Percentiles rank a stretch among this genome's conserved stretches.
These are phyloP conservation scores for Diaporthe ilicicola DNA, from an alignment of 2,329 filamentous ascomycete genomes.

Conservation along the genomic window DNA sequence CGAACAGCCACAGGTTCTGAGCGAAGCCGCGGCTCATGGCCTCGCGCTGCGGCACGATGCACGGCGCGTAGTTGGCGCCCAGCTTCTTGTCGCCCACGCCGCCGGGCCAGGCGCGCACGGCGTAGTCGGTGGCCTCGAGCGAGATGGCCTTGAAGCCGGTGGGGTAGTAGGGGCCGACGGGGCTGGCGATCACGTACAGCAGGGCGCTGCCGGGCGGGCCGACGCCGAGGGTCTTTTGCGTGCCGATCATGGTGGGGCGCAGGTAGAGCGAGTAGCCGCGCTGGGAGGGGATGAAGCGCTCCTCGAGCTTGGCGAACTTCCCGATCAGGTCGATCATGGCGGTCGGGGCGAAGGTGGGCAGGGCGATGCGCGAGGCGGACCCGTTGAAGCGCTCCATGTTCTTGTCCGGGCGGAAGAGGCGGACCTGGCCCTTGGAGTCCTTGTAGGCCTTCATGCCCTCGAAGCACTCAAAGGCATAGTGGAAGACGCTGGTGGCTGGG, in stretches of 20 bases:
- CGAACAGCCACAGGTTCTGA: slow-evolving; percentile 98
- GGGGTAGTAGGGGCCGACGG: slow-evolving; percentile 97
- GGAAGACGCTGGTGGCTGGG: slow-evolving; percentile 95
- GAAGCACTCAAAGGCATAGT: slow-evolving; percentile 98
- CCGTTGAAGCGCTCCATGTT: slow-evolving; percentile 97
- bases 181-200: slow-evolving; percentile 93
- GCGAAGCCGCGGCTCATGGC: slow-evolving; percentile 93
- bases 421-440: slow-evolving; percentile 78
- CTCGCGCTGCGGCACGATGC: slow-evolving; percentile 94
- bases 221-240: slow-evolving; percentile 92
- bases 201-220: slow-evolving; percentile 91
- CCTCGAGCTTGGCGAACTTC: slow-evolving; percentile 80
- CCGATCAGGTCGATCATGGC: slow-evolving; percentile 83
- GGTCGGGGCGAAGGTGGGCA: slow-evolving; percentile 83
- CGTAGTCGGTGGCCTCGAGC: slow-evolving; percentile 95
- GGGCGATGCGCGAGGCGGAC: slow-evolving; percentile 88
- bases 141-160: slow-evolving; percentile 98
- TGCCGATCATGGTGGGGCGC: slow-evolving; percentile 96
- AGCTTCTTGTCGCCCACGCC: slow-evolving; percentile 99
- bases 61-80: slow-evolving; percentile 98
- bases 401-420: slow-evolving; percentile 92
- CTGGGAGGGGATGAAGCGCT: slow-evolving; percentile 86
- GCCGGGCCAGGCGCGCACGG: slow-evolving; percentile 96
- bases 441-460: slow-evolving; percentile 99
- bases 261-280: slow-evolving; percentile 95